phyloP scores from a whole-genome alignment of 768 basidiomycete species.

The Sporobolomyces phaffii region DNA sequence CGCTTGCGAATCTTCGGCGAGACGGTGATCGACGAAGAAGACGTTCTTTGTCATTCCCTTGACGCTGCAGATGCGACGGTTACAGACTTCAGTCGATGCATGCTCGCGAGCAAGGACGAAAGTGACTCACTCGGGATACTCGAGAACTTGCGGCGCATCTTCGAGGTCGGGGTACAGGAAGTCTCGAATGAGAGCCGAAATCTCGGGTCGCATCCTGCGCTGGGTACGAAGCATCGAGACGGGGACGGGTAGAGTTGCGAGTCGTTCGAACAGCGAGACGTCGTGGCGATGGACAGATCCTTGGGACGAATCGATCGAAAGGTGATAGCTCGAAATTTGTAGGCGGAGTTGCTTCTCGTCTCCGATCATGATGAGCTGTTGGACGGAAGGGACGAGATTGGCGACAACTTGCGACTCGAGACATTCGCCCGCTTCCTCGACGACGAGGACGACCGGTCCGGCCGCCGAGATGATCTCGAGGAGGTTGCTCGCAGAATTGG shows the following conservation, averaged over 20 bases:
- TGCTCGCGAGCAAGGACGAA: no score
- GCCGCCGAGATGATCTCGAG: slow-evolving; percentile 51
- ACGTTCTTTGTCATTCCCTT: slow-evolving; percentile 61
- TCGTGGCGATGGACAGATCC: slow-evolving; percentile 63
- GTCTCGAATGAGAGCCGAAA: slow-evolving; percentile 55
- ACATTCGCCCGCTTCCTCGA: slow-evolving; percentile 71
- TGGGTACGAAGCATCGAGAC: slow-evolving; percentile 71
- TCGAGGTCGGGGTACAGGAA: slow-evolving; percentile 20
- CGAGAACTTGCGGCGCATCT: background rate
- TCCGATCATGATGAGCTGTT: slow-evolving; percentile 73
- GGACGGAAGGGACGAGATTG: slow-evolving; percentile 58
- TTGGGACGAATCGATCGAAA: slow-evolving; percentile 63
- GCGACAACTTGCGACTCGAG: slow-evolving; percentile 12
- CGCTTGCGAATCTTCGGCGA: slow-evolving; percentile 57
- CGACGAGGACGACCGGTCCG: slow-evolving; percentile 59
- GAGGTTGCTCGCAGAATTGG: slow-evolving; percentile 68
- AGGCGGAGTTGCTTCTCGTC: slow-evolving; percentile 69
- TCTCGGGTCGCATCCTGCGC: slow-evolving; percentile 66
- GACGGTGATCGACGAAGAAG: slow-evolving; percentile 61
- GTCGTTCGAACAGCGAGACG: slow-evolving; percentile 69
- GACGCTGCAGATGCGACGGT: slow-evolving; percentile 53
- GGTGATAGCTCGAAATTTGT: slow-evolving; percentile 48
- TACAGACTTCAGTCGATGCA: no score
- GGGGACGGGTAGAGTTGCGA: slow-evolving; percentile 52
- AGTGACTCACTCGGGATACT: slow-evolving; percentile 11